Conservation (phyloP, 257 asterid genomes). For the Eustoma russellianum region DNA sequence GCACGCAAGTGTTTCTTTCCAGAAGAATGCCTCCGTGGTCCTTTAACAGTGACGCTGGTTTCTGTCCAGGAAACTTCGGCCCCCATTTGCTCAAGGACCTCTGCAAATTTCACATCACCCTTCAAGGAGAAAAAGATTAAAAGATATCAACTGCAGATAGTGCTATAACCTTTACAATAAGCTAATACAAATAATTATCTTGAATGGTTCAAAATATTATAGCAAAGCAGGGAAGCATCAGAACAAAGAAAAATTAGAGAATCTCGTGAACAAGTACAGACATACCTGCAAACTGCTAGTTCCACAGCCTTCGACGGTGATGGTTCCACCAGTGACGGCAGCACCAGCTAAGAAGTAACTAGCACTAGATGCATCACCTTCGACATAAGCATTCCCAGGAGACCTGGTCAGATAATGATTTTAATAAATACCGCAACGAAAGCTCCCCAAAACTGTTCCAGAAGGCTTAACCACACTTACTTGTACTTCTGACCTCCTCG, state of each 20-base stretch:
- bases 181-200: no score
- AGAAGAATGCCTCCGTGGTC: conserved; percentile 49
- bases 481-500: conserved; percentile 88
- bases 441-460: neutral
- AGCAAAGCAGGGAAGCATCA: neutral
- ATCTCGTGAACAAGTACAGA: neutral
- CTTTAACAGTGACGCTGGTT: conserved; percentile 81
- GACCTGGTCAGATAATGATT: conserved; percentile 35
- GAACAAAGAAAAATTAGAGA: neutral
- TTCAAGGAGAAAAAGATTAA: conserved; percentile 14
- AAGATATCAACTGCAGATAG: neutral
- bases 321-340: conserved; percentile 85
- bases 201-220: neutral
- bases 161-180: neutral
- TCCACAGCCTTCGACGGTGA: conserved; percentile 92
- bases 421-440: conserved; percentile 1
- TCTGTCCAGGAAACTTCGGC: conserved; percentile 94
- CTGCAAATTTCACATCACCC: conserved; percentile 96
- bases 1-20: conserved; percentile 64
- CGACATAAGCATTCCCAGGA: conserved; percentile 87
- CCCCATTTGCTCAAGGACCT: conserved; percentile 92
- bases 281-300: conserved; percentile 91
- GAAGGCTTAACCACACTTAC: conserved; percentile 31
- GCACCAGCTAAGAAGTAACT: conserved; percentile 99
- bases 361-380: conserved; percentile 98